Base-by-base conservation (phyloP, 768 basidiomycete species). In the Tulasnella sp. region DNA sequence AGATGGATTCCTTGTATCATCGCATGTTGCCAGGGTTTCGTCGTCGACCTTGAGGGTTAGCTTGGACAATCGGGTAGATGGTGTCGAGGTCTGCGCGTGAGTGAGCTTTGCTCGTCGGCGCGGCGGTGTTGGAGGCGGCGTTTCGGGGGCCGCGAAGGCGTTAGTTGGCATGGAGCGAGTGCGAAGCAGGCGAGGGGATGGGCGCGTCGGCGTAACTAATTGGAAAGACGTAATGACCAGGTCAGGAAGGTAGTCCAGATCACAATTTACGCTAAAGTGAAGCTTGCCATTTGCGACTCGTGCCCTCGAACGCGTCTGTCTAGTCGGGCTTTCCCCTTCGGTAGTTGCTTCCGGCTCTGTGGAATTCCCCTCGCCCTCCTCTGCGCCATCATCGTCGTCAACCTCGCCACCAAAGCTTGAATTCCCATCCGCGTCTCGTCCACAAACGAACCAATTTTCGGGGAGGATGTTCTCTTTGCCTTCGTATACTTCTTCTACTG, bases 381-480 rank as follows among this genome's bases (percentile, higher is more conserved):
- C 21, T 21, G 49, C 57, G 12, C 30, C 43, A 17, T 22, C 46
- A 24, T 48, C 49, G 19, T 19, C 44, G 22, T 29, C 44, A 30
- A 49, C 49, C 12, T 50, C 21, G 1, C 24, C 30, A 30, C 49
- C 30, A 27, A 15, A 38, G 5, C 30, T 19, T 19, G 24, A 29
- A 9, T 52, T n/a, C 4, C n/a, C 17, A 24, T 59, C 57, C 31
- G 41, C 57, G 30, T 31, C 31, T 25, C 57, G 57, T 22, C 57
- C 57, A 21, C 57, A 59, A 45, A 59, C 45, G 21, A 49, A 59
- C 57, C 57, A 59, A 27, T 59, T 59, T 9, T 29, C 29, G 5
- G 57, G 57, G 17, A 46, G 44, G 24, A 49, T 42, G 22, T 59
- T 59, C 57, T 59, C 57, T 29, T 59, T 59, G 25, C 49, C 49